These are phyloP conservation scores for Cladosporium sp. DNA, from an alignment of 2,329 filamentous ascomycete species.

Conservation along the genomic window DNA sequence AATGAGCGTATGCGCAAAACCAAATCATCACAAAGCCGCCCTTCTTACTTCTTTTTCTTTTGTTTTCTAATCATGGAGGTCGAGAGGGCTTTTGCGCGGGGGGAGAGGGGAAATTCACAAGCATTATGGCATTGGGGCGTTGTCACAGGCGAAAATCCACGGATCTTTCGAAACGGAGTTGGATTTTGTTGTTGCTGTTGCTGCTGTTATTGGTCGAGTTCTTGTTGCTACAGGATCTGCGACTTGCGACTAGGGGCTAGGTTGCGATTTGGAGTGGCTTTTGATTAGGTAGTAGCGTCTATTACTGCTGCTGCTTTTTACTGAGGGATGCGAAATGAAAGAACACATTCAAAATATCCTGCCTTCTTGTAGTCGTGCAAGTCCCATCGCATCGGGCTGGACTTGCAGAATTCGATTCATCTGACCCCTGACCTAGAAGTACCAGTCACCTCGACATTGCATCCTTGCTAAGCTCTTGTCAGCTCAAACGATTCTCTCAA, in stretches of 20 bases:
- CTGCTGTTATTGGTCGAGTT: neutral
- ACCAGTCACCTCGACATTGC: too few relatives aligned
- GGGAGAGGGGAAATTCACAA: neutral
- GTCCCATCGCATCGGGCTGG: too few relatives aligned
- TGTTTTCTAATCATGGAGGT: slow-evolving; percentile 1
- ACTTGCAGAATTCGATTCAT: too few relatives aligned
- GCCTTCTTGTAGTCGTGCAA: too few relatives aligned
- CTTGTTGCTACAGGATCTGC: slow-evolving; percentile 1
- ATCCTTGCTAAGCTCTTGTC: too few relatives aligned
- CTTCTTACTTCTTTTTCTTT: neutral
- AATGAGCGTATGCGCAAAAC: slow-evolving; percentile 9
- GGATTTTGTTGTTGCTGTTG: neutral
- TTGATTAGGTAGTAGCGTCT: neutral
- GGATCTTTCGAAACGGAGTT: slow-evolving; percentile 1
- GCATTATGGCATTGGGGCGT: slow-evolving; percentile 10
- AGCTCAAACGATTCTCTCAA: too few relatives aligned
- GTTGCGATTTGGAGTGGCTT: too few relatives aligned
- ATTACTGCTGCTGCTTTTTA: neutral
- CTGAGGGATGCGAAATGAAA: neutral
- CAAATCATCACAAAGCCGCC: neutral
- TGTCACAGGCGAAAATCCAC: slow-evolving; percentile 9
- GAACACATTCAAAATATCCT: neutral
- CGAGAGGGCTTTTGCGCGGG: too few relatives aligned
- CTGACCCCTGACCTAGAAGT: too few relatives aligned
- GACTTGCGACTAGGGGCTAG: too few relatives aligned